Conservation (phyloP, 192 early-diverging fungal genomes). For the Coemansia reversa region DNA sequence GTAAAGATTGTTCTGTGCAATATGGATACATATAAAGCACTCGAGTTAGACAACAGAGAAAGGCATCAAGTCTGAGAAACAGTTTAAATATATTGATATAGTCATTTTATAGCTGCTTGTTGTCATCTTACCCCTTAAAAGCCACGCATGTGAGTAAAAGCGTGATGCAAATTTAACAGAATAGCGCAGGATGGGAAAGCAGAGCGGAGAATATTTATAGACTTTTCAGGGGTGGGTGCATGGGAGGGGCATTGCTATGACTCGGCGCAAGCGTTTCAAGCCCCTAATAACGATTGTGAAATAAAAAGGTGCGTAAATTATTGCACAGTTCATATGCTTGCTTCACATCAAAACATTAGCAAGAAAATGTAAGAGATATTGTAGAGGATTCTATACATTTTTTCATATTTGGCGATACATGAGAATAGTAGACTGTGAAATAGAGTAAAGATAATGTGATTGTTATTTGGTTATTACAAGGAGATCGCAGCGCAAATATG, state of each 20-base stretch:
- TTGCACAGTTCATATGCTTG: neutral
- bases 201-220: slow-evolving; percentile 16
- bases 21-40: neutral
- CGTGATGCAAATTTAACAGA: neutral
- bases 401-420: neutral
- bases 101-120: no score
- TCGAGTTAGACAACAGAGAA: neutral
- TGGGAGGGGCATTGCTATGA: neutral
- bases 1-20: neutral
- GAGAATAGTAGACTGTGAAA: neutral
- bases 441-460: neutral
- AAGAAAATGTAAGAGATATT: neutral
- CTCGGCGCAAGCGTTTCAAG: neutral
- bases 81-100: neutral
- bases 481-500: neutral
- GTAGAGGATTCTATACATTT: neutral
- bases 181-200: neutral
- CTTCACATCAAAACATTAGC: neutral
- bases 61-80: neutral
- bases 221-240: neutral
- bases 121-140: no score
- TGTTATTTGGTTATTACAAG: neutral
- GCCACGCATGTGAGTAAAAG: no score
- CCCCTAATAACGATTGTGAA: neutral
- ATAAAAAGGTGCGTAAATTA: neutral